Evolutionary conservation across 768 basidiomycete genomes (phyloP), one percentile per base, ranked within the genome.

Genomic region (Auricularia sp.): DNA sequence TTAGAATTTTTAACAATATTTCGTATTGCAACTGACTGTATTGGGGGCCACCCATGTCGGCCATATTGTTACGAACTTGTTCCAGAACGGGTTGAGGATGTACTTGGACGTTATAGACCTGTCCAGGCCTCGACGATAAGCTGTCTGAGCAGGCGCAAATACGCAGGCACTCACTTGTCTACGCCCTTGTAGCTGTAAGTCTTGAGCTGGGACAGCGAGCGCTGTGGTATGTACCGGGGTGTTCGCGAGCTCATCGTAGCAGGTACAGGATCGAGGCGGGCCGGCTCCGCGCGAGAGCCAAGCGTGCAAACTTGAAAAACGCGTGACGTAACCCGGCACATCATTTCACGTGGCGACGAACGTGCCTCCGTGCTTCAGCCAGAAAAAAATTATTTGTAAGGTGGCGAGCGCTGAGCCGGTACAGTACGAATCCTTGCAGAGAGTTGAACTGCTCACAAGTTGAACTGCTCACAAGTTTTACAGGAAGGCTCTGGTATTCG

Each of bases 41-140:
- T 98, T 98, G 1, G 94, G 94, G 0, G 94, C 94, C 5, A 98
- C 79, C 56, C 79, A 86, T 56, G 81, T 78, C 2, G 94, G 94
- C 85, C 91, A 95, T 33, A 94, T 79, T 3, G 84, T 93, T 63
- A 96, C 90, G 66, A 96, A 84, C 90, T 90, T 90, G 39, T 80
- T 91, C 93, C 94, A 97, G 76, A 88, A 96, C 2, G 90, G 90
- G 54, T 85, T 83, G 62, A 98, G 78, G 29, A 94, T 76, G 73
- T 88, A 87, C 71, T 83, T 80, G 44, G 91, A 91, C 2, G 90
- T 70, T 36, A 91, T 68, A 8, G 92, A 95, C 73, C 91, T 93
- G 66, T 43, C 29, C 29, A 35, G 29, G 53, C 53, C 53, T 33
- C 3, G 18, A 11, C 8, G 29, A 54, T 60, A 21, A 64, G 34